phyloP scores from a whole-genome alignment of 2,329 filamentous ascomycete species.

The Cladorrhinum sp. region DNA sequence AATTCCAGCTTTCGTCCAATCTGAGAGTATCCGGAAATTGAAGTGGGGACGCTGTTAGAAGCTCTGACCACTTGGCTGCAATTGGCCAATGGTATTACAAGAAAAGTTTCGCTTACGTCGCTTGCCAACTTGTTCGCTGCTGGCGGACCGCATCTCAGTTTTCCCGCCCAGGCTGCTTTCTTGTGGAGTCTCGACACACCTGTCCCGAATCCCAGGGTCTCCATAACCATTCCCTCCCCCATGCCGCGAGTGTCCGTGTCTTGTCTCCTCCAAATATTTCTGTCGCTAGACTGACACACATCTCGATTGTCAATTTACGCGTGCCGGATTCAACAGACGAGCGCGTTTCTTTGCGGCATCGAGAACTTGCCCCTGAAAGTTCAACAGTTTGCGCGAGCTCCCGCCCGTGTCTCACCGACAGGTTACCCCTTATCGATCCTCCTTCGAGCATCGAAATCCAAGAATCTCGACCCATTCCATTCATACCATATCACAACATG shows the following conservation, averaged over 20 bases:
- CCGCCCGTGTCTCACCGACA: conserved; percentile 13
- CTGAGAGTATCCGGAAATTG: background rate
- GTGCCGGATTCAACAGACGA: background rate
- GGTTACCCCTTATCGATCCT: background rate
- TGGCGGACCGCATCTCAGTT: conserved; percentile 4
- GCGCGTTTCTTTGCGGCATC: background rate
- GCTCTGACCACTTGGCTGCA: background rate
- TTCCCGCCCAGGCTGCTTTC: conserved; percentile 9
- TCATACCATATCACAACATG: conserved; percentile 39
- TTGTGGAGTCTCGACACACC: conserved; percentile 18
- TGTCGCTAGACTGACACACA: background rate
- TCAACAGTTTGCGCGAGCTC: background rate
- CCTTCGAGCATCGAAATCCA: background rate
- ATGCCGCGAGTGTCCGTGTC: background rate
- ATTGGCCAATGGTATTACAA: conserved; percentile 5
- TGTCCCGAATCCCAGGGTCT: conserved; percentile 4
- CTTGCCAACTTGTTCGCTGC: background rate
- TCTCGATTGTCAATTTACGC: background rate
- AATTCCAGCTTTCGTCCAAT: no score
- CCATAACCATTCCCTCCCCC: conserved; percentile 6
- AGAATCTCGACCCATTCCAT: conserved; percentile 29
- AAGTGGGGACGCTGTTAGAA: background rate
- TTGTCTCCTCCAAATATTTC: conserved; percentile 2
- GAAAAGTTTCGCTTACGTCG: background rate
- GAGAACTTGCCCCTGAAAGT: background rate